Conservation (phyloP, 2,329 filamentous ascomycete species). For the Pyrenochaeta sp. region DNA sequence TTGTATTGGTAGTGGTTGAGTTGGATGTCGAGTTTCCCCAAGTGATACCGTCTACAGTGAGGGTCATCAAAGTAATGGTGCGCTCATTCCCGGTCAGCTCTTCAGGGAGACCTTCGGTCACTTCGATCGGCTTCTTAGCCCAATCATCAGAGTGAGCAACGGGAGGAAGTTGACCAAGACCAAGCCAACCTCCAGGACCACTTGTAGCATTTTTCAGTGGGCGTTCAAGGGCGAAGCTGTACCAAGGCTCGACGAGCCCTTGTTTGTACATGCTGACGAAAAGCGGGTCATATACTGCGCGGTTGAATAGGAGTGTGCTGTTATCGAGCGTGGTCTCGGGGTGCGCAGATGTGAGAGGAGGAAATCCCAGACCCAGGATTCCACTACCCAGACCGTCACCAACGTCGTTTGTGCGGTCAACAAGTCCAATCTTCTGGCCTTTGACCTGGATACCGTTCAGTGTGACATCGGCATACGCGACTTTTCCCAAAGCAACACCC, state of each 20-base stretch:
- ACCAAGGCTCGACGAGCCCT: constrained; percentile 4
- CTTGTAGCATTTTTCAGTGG: neutral
- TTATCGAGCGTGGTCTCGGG: constrained; percentile 4
- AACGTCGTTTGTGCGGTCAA: constrained; percentile 5
- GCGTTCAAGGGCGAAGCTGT: constrained; percentile 4
- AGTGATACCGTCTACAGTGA: constrained; percentile 2
- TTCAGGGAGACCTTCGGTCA: constrained; percentile 3
- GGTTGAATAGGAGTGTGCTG: neutral
- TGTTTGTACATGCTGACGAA: constrained; percentile 8
- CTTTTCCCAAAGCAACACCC: constrained; percentile 2
- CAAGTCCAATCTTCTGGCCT: constrained; percentile 3
- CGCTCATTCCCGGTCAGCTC: constrained; percentile 1
- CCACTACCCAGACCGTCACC: constrained; percentile 5
- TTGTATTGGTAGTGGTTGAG: neutral
- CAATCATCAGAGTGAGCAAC: constrained; percentile 5
- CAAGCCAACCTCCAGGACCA: constrained; percentile 5
- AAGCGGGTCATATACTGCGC: constrained; percentile 1
- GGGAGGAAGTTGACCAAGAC: constrained; percentile 5
- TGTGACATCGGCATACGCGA: constrained; percentile 5
- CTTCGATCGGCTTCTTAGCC: constrained; percentile 6
- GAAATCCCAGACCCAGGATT: constrained; percentile 3
- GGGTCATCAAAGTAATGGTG: constrained; percentile 4
- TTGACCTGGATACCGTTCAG: constrained; percentile 2
- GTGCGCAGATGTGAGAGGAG: constrained; percentile 5
- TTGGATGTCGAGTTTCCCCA: neutral